These are phyloP conservation scores for Eragrostis nindensis DNA, from an alignment of 176 grass and related monocot genomes.

Conservation along the genomic window DNA sequence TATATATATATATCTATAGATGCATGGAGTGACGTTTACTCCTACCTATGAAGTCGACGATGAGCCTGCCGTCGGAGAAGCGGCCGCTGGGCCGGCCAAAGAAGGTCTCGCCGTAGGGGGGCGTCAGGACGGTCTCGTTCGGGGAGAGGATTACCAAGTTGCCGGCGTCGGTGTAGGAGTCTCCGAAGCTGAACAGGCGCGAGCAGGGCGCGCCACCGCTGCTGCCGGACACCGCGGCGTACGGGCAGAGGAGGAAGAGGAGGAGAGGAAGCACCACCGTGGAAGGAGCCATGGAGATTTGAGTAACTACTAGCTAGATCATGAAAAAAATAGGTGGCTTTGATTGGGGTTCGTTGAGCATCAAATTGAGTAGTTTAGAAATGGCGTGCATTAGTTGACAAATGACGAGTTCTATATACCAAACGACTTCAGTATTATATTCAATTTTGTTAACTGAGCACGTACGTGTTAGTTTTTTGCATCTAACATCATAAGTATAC, in stretches of 20 bases:
- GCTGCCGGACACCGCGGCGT: not conserved
- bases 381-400: not conserved
- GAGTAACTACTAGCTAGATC: too few relatives aligned
- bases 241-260: not conserved
- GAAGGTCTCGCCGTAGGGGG: constrained; percentile 67
- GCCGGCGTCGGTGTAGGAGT: constrained; percentile 60
- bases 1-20: not conserved
- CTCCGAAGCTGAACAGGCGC: constrained; percentile 60
- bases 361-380: not conserved
- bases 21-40: not conserved
- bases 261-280: not conserved
- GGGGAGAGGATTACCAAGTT: constrained; percentile 23
- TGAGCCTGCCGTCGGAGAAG: constrained; percentile 51
- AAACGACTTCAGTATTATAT: not conserved
- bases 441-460: not conserved
- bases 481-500: not conserved
- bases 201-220: constrained; percentile 1
- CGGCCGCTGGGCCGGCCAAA: constrained; percentile 60
- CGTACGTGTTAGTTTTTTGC: too few relatives aligned
- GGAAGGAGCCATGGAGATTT: not conserved
- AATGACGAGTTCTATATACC: not conserved
- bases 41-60: constrained; percentile 65
- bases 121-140: not conserved
- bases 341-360: not conserved
- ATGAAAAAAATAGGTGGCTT: not conserved